phyloP scores from a whole-genome alignment of 1,284 basidiomycete genomes.

The Flammula alnicola region DNA sequence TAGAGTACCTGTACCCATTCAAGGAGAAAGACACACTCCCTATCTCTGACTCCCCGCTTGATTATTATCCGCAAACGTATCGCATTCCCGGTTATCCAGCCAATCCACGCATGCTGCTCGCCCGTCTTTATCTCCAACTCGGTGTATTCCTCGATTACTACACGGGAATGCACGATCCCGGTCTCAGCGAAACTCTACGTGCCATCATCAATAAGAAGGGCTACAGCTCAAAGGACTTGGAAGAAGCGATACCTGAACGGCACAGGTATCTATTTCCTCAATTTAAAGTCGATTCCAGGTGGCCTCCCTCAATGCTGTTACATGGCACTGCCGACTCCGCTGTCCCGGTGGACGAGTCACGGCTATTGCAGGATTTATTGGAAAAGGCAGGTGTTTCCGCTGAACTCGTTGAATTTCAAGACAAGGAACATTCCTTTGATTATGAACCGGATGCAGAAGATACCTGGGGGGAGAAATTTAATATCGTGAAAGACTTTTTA shows the following conservation, averaged over 20 bases:
- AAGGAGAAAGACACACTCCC: constrained; percentile 24
- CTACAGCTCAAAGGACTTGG: not conserved
- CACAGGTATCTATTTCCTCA: constrained; percentile 57
- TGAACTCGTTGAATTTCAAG: constrained; percentile 45
- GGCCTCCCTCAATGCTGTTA: constrained; percentile 58
- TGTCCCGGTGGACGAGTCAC: constrained; percentile 51
- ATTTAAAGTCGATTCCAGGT: constrained; percentile 41
- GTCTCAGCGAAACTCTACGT: constrained; percentile 49
- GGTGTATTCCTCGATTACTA: constrained; percentile 62
- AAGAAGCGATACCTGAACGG: constrained; percentile 27
- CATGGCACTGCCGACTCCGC: constrained; percentile 61
- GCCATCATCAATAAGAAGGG: constrained; percentile 11
- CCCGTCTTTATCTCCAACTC: constrained; percentile 59
- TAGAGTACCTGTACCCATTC: constrained; percentile 31
- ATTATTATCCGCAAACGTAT: constrained; percentile 43
- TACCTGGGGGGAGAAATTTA: no score
- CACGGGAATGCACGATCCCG: constrained; percentile 57
- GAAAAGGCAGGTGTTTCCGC: constrained; percentile 41
- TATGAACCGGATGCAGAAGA: constrained; percentile 46
- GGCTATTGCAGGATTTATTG: constrained; percentile 42
- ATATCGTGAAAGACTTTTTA: no score
- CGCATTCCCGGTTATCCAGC: constrained; percentile 56
- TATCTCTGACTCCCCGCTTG: constrained; percentile 48
- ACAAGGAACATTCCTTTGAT: constrained; percentile 61
- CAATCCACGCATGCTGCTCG: constrained; percentile 61